Evolutionary conservation across 2,329 filamentous ascomycete species (phyloP), one percentile per base, ranked within the genome.

Genomic region (Dothistroma pini): DNA sequence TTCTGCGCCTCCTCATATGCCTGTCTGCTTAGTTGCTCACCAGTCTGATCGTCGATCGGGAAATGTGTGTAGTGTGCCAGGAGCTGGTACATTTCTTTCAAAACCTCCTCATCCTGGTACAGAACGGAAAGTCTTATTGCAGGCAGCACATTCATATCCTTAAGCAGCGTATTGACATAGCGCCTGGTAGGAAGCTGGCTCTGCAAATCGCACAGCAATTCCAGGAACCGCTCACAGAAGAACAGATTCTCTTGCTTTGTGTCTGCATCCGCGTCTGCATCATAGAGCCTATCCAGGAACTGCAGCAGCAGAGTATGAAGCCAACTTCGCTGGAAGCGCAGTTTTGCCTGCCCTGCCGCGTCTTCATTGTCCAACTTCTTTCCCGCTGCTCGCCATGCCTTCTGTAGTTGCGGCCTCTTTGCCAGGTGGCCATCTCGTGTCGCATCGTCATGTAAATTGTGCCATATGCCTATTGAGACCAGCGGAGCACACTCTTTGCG

Each of bases 401-500:
- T 97, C 73, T 86, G 88, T 69, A 96, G 77, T 66, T 90, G 87
- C n/a, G 85, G 77, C 52, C 85, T 84, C 67, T 90, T 87, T 49
- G 90, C 86, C 32, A 99, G 82, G 58, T 87, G 85, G 35, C 80
- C 79, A 58, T 96, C 90, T 67, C 91, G 85, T 64, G 87, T 84
- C 61, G 84, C 82, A 35, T 96, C 91, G 59, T 84, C 89, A 32
- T 90, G 89, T 41, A 99, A 79, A 72, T 96, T 96, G 71, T 97
- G 91, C 95, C 95, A 99, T 69, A 95, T 91, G 0, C 90, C 89
- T 69, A 99, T 96, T 12, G 92, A 95, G 21, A 99, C 93, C 56
- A 99, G 80, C 1, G 96, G 91, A 7, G 93, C 95, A 76, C 95
- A 97, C 80, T 99, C 95, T 75, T 97, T 97, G 64, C 95, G 88